Evolutionary conservation across 768 basidiomycete genomes (phyloP), one percentile per base, ranked within the genome.

Genomic region (Tylopilus subfusipes): DNA sequence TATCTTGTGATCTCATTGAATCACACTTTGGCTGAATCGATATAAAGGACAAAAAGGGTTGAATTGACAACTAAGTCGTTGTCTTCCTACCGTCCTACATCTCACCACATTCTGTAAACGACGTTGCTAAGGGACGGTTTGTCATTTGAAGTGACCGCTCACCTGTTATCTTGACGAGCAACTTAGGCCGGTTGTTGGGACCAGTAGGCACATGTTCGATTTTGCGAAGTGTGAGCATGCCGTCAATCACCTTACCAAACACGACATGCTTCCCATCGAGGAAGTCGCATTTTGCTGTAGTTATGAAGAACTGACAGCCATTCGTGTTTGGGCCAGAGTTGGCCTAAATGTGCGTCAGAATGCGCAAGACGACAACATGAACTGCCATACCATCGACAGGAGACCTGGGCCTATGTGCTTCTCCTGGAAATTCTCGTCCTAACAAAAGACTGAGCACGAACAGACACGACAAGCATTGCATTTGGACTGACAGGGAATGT

Each of bases 301-400:
- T 99, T 67, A 99, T 86, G 78, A 99, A 99, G 77, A 98, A 99
- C 83, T 93, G 93, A 70, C 92, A 95, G 3, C 95, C 96, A 59
- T 98, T 98, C 14, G 93, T 95, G 65, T 92, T 87, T 3, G 89
- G 82, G 6, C 96, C 96, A 0, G 95, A 97, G 73, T 98, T 98
- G 0, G 95, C 96, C 93, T 95, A 62, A 50, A 22, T 22, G 51
- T 2, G 40, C 55, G 45, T 57, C 29, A 57, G 34, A 11, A 33
- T 39, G 39, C 43, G 42, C 42, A 21, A 56, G 14, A 53, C 11
- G 22, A 30, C 44, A 18, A 49, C 36, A 44, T 19, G 45, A 46
- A 19, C 5, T 36, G 47, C 72, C 34, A 36, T 63, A 88, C 94
- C 95, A 98, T 98, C 34, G 92, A 95, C 24, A 98, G 73, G 34